Base-by-base conservation (phyloP, 129 eudicot species). In the Glebionis coronaria region DNA sequence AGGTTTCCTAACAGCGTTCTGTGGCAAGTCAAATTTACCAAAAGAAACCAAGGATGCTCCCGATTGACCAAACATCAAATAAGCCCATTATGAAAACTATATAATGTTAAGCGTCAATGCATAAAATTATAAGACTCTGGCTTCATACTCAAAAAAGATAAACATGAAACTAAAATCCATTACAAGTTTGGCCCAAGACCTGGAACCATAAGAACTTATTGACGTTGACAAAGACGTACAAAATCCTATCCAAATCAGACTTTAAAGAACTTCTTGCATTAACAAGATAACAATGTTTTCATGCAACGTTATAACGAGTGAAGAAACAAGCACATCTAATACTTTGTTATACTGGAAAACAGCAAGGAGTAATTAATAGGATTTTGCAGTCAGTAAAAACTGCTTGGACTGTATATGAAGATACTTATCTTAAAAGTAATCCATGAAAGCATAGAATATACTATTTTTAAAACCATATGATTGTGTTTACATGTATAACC, bases 401-500 rank as follows among this genome's bases (percentile, higher is more conserved):
- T 20, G 2, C 2, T n/a, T 20, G 60, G 28, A 18, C 11, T 55
- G 31, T 20, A 51, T 10, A 51, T 15, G 56, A 15, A 14, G 21
- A 44, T 50, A 42, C 9, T 44, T 69, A 23, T 14, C 35, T 55
- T 9, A 31, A 38, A 20, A 31, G n/a, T 46, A 29, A 51, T 28
- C 18, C 3, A 56, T 7, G 42, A 35, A 35, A 35, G 2, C 42
- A 35, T 35, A 35, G 42, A 35, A 6, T 35, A 6, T 35, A 35
- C 42, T 35, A 6, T 10, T 35, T 10, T 8, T 35, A 35, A 35
- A 6, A 35, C 1, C 42, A 50, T 12, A 45, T 45, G n/a, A 15
- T 47, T 49, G 51, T 18, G 21, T 44, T 6, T 59, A 13, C 15
- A 46, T 12, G 31, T 59, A 71, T 46, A 49, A 47, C 68, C 68